Base-by-base conservation (phyloP, 805 yeast species). In the Hanseniaspora guilliermondii region DNA sequence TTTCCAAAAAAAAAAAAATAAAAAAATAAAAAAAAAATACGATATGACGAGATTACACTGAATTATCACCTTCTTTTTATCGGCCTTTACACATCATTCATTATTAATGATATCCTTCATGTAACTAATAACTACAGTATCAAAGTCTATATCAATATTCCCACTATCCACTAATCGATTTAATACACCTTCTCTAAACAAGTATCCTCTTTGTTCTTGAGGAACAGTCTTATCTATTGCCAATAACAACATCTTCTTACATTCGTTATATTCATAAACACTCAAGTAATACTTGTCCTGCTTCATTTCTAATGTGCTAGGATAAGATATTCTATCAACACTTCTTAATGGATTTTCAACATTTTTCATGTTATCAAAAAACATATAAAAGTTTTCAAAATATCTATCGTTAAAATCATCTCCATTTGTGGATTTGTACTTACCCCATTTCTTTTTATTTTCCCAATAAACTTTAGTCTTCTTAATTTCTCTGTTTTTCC, bases 351-450 rank as follows among this genome's bases (percentile, higher is more conserved):
- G 53, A 19, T 48, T 48, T 22, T 53, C 53, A 9, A 48, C 37
- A 30, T 47, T 37, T 27, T 53, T 53, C 47, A 53, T 22, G 39
- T 53, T 53, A 22, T 53, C 56, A 47, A 53, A 49, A 27, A 27
- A 53, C n/a, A 27, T 24, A 42, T 48, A 53, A n/a, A 35, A 47
- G 32, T 33, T 37, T 11, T 40, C 32, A n/a, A 37, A 32, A 27
- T 41, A 53, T 19, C n/a, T 25, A 25, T 49, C 53, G 17, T 22
- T 22, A 16, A 32, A 40, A 2, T 40, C 46, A 21, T 30, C 38
- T 4, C 32, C 14, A 19, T 24, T 38, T 2, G 17, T 40, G n/a
- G 21, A 16, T n/a, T n/a, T 39, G 53, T 17, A 48, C 14, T 21
- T 30, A 22, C 35, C 36, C 36, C 47, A 30, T 22, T 35, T 22